phyloP scores from a whole-genome alignment of 805 yeast genomes.

The Clavispora fructus region DNA sequence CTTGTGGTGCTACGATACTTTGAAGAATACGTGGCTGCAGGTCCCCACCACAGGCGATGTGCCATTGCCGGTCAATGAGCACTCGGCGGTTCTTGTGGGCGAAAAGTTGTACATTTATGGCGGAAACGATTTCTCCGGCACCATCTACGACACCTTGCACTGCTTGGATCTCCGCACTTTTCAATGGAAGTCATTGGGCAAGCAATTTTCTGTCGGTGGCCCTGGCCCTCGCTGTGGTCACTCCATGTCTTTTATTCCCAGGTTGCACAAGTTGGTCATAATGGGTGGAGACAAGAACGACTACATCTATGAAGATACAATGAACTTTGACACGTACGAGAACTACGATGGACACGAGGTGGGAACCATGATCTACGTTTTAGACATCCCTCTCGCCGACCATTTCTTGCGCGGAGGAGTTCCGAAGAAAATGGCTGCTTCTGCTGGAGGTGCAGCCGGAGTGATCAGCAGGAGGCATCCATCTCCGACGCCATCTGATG shows the following conservation, averaged over 20 bases:
- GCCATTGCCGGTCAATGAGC: constrained; percentile 90
- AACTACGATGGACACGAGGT: constrained; percentile 42
- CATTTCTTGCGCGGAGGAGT: constrained; percentile 18
- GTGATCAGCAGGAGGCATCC: constrained; percentile 12
- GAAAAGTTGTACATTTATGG: constrained; percentile 83
- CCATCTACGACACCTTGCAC: constrained; percentile 57
- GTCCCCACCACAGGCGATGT: constrained; percentile 62
- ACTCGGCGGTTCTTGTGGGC: constrained; percentile 73
- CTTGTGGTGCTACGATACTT: constrained; percentile 76
- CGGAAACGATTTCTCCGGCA: constrained; percentile 76
- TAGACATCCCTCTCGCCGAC: constrained; percentile 49
- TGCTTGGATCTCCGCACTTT: constrained; percentile 71
- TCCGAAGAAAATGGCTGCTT: constrained; percentile 14
- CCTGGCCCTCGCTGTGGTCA: constrained; percentile 93
- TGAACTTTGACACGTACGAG: constrained; percentile 48
- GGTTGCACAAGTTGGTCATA: constrained; percentile 63
- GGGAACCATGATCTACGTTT: constrained; percentile 58
- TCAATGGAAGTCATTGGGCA: constrained; percentile 61
- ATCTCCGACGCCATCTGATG: constrained; percentile 14
- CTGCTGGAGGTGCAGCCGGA: constrained; percentile 18
- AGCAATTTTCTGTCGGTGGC: constrained; percentile 34
- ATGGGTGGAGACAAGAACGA: constrained; percentile 92
- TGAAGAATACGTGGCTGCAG: constrained; percentile 61
- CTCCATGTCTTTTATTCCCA: constrained; percentile 66
- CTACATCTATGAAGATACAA: constrained; percentile 46